Base-by-base conservation (phyloP, 208 protist genomes). In the Leishmania tarentolae region DNA sequence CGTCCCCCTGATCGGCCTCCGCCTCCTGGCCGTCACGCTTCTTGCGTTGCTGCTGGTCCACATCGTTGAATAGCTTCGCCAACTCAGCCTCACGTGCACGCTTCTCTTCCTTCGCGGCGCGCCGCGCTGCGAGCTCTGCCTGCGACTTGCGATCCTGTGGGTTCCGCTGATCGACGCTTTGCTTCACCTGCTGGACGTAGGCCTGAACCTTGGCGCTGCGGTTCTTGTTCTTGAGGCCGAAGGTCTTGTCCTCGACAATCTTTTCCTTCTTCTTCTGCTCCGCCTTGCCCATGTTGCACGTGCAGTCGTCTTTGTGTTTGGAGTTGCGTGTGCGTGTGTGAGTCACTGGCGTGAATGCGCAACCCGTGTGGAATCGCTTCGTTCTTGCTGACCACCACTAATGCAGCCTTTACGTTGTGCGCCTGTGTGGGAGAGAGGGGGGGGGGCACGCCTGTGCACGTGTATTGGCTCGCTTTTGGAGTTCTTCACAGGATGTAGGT, bases 201-300 rank as follows among this genome's bases (percentile, higher is more conserved):
- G 94, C 91, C 89, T 98, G 96, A n/a, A 98, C 96, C 82, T 94
- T 96, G 37, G 91, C 77, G 65, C 90, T 96, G 42, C 94, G 91
- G 82, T 98, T 98, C 75, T 98, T 98, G 85, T 98, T 98, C 80
- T 98, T 98, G 40, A 98, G 88, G 46, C 96, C 96, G 79, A 98
- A 98, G 42, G 94, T 98, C 87, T 96, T 97, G 83, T 98, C 95
- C 82, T 98, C 95, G 0, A 98, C 85, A 31, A 98, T 91, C 82
- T 98, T 98, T 47, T 96, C 95, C 85, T 96, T 94, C 69, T 87
- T 87, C 83, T 98, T 98, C 74, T 93, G 90, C 61, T 96, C 93
- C 0, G 91, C 86, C 81, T 97, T 96, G 79, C 82, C 82, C 82
- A 85, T 85, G 35, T n/a, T 77, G 13, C 2, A n/a, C 28, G 71